A percentile compares a stretch with the other conserved stretches of the same genome.
Conservation (phyloP, 306 rosid species). For the Purshia tridentata region DNA sequence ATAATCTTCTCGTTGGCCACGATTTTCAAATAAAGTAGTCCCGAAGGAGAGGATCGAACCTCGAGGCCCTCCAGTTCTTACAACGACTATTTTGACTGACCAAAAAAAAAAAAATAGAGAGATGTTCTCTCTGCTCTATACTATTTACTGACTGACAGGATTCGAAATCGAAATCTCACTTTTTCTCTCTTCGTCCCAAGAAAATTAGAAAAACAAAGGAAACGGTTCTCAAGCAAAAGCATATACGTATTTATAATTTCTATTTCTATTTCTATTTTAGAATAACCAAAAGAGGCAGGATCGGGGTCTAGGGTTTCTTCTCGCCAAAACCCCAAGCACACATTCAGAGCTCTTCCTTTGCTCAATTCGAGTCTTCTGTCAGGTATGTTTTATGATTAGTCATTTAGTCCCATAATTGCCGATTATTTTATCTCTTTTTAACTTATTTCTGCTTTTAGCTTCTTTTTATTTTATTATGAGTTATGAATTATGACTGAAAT, state of each 20-base stretch:
- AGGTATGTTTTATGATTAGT: constrained; percentile 9
- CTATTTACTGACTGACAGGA: constrained; percentile 19
- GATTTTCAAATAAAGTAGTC: neutral
- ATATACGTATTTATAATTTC: neutral
- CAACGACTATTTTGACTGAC: constrained; percentile 15
- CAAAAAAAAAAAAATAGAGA: neutral
- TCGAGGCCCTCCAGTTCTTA: neutral
- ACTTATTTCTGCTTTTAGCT: neutral
- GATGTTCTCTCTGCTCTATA: neutral
- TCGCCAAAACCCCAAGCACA: neutral
- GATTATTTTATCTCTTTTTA: neutral
- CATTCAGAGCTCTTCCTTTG: neutral
- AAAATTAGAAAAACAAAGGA: neutral
- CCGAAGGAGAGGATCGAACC: neutral
- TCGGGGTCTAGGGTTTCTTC: constrained; percentile 35
- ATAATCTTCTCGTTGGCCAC: neutral
- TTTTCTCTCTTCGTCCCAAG: constrained; percentile 1
- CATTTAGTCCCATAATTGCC: neutral
- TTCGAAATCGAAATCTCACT: constrained; percentile 33
- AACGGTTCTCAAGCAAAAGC: neutral
- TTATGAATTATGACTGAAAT: neutral
- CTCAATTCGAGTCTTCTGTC: constrained; percentile 10
- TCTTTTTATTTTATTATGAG: neutral
- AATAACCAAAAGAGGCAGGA: constrained; percentile 15
- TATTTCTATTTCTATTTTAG: neutral